phyloP scores from a whole-genome alignment of 176 grass and related monocot species.

The Carex kokanica region DNA sequence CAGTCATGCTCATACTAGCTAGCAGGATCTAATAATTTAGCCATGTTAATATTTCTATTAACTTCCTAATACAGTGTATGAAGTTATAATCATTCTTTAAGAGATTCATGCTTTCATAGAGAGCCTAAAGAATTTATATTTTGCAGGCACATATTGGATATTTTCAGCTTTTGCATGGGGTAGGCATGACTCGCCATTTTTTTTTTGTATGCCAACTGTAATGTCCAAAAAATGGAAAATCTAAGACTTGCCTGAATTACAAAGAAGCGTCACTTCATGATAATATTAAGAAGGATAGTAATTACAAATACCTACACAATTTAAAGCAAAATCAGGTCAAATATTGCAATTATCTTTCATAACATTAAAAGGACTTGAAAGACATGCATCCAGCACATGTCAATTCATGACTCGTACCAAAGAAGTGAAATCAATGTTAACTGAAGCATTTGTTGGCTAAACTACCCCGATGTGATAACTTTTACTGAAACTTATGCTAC shows the following conservation, averaged over 20 bases:
- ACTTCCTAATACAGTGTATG: not conserved
- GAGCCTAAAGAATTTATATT: not conserved
- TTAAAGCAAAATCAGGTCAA: not conserved
- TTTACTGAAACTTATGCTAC: not conserved
- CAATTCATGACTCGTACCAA: not conserved
- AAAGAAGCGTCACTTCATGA: slow-evolving; percentile 83
- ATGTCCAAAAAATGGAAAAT: slow-evolving; percentile 1
- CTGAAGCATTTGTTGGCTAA: not conserved
- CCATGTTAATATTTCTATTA: not conserved
- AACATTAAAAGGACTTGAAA: not conserved
- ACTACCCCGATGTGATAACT: not conserved
- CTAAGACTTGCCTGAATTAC: slow-evolving; percentile 66
- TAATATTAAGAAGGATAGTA: slow-evolving; percentile 79
- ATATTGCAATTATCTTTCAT: not conserved
- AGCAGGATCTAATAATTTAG: not conserved
- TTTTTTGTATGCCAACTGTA: not conserved
- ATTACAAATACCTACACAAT: slow-evolving; percentile 85
- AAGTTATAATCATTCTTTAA: not conserved
- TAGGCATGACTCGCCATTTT: not conserved
- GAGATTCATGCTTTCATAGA: not conserved
- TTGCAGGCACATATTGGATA: not conserved
- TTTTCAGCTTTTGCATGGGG: not conserved
- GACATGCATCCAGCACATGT: not conserved
- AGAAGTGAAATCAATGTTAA: not conserved
- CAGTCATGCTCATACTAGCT: too few species aligned